A percentile compares a stretch with the other conserved stretches of the same genome.
phyloP scores from a whole-genome alignment of 2,329 filamentous ascomycete genomes.

The Delphinella strobiligena region DNA sequence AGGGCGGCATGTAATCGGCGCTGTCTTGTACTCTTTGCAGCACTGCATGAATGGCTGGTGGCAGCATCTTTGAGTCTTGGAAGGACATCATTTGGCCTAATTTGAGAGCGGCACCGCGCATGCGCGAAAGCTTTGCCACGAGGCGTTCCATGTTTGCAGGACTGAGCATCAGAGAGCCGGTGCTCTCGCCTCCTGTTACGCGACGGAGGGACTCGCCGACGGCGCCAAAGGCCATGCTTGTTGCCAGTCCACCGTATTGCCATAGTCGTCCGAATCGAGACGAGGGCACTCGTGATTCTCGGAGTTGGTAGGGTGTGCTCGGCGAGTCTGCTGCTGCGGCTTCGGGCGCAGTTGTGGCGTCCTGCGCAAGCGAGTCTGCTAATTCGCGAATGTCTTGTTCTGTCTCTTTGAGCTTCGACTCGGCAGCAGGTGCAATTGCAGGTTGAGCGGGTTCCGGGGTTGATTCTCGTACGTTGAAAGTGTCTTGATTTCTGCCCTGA shows the following conservation, averaged over 20 bases:
- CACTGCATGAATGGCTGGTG: conserved; percentile 74
- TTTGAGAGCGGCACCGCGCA: conserved; percentile 95
- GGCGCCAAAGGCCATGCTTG: conserved; percentile 89
- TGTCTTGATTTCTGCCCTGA: conserved; percentile 26
- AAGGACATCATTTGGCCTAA: conserved; percentile 97
- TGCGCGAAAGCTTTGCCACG: conserved; percentile 83
- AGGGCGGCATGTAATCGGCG: conserved; percentile 95
- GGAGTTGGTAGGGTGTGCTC: conserved; percentile 49
- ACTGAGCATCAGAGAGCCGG: conserved; percentile 76
- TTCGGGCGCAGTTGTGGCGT: conserved; percentile 14
- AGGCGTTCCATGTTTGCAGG: conserved; percentile 84
- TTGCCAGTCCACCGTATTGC: conserved; percentile 89
- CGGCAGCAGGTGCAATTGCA: background rate
- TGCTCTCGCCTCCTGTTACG: conserved; percentile 54
- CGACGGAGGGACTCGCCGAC: conserved; percentile 75
- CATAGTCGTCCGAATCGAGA: conserved; percentile 77
- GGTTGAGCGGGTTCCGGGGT: background rate
- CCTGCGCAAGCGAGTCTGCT: conserved; percentile 22
- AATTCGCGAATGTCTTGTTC: conserved; percentile 10
- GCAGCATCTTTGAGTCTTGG: conserved; percentile 92
- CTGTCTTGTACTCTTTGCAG: conserved; percentile 90
- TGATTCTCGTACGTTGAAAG: conserved; percentile 16
- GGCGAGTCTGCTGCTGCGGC: conserved; percentile 2
- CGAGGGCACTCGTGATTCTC: conserved; percentile 82
- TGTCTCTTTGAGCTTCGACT: conserved; percentile 7